A percentile compares a stretch with the other conserved stretches of the same genome.
Evolutionary conservation across 1,284 basidiomycete species (phyloP).

Genomic region (Termitomyces sp.): DNA sequence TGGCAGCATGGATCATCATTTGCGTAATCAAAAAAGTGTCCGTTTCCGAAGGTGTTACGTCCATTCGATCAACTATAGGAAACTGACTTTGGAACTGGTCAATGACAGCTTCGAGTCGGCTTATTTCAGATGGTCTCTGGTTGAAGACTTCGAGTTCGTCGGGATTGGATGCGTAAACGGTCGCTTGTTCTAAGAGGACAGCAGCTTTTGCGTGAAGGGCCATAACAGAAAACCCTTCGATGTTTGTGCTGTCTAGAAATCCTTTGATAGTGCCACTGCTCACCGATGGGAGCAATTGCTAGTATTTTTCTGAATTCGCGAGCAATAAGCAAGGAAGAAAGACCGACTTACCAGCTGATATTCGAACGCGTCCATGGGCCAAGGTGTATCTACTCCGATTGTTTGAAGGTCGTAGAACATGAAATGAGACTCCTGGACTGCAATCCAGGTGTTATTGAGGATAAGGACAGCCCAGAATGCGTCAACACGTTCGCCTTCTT

Average conservation of each 20-base stretch:
- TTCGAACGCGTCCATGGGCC: conserved; percentile 27
- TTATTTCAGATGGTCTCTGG: conserved; percentile 1
- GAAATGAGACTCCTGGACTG: conserved; percentile 22
- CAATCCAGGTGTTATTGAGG: conserved; percentile 27
- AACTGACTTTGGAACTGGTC: conserved; percentile 15
- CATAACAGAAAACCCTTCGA: conserved; percentile 20
- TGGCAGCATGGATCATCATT: conserved; percentile 17
- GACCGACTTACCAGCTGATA: conserved; percentile 10
- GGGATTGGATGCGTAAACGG: conserved; percentile 5
- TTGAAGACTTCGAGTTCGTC: not conserved
- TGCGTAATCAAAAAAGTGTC: conserved; percentile 14
- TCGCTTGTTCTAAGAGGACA: conserved; percentile 20
- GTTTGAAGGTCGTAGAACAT: conserved; percentile 19
- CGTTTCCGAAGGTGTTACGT: conserved; percentile 7
- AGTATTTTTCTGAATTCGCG: not conserved
- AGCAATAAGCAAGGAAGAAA: not conserved
- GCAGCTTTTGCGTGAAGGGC: conserved; percentile 25
- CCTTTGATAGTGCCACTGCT: conserved; percentile 24
- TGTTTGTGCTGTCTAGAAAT: conserved; percentile 21
- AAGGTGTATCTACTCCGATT: conserved; percentile 22
- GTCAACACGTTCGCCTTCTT: conserved; percentile 29
- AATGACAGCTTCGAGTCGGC: conserved; percentile 12
- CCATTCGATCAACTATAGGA: conserved; percentile 9
- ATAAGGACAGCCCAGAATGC: conserved; percentile 27
- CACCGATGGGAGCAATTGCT: conserved; percentile 20